Evolutionary conservation across 208 protist species (phyloP).

Genomic region (Trypanosoma conorhini): DNA sequence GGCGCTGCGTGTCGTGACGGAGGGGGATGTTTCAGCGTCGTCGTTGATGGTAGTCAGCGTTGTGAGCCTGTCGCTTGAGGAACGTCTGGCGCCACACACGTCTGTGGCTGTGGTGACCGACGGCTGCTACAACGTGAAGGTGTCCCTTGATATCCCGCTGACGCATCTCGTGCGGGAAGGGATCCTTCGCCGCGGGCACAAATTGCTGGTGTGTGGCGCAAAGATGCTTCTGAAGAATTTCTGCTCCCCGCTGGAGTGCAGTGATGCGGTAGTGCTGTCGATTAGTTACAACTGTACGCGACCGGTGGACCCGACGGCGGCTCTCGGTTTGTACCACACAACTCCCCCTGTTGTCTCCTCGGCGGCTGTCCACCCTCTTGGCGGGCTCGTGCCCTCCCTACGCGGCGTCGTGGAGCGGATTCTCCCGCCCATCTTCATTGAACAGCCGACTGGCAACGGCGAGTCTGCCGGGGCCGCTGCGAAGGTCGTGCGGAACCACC

Average conservation of each 20-base stretch:
- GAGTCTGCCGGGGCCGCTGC: slow-evolving; percentile 5
- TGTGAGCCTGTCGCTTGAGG: slow-evolving; percentile 31
- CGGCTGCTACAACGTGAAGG: slow-evolving; percentile 71
- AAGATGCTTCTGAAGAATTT: slow-evolving; percentile 41
- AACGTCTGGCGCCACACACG: slow-evolving; percentile 56
- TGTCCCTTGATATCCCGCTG: slow-evolving; percentile 71
- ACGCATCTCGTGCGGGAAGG: slow-evolving; percentile 65
- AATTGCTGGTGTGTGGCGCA: slow-evolving; percentile 69
- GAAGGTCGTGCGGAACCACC: slow-evolving; percentile 41
- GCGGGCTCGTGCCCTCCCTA: slow-evolving; percentile 74
- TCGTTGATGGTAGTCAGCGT: slow-evolving; percentile 59
- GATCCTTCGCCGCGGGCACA: slow-evolving; percentile 49
- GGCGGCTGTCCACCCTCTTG: slow-evolving; percentile 49
- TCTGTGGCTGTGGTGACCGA: slow-evolving; percentile 63
- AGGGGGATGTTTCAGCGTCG: slow-evolving; percentile 64
- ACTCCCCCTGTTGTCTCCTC: slow-evolving; percentile 55
- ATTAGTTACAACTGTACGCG: slow-evolving; percentile 85
- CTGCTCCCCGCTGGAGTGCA: slow-evolving; percentile 60
- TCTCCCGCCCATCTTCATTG: slow-evolving; percentile 68
- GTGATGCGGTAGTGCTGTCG: slow-evolving; percentile 43
- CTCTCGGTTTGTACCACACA: slow-evolving; percentile 52
- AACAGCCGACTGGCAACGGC: slow-evolving; percentile 6
- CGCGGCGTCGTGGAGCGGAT: slow-evolving; percentile 65
- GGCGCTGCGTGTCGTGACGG: slow-evolving; percentile 63
- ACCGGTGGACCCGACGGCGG: slow-evolving; percentile 34